Evolutionary conservation across 1,284 basidiomycete genomes (phyloP).

Genomic region (Phaffia rhodozyma): DNA sequence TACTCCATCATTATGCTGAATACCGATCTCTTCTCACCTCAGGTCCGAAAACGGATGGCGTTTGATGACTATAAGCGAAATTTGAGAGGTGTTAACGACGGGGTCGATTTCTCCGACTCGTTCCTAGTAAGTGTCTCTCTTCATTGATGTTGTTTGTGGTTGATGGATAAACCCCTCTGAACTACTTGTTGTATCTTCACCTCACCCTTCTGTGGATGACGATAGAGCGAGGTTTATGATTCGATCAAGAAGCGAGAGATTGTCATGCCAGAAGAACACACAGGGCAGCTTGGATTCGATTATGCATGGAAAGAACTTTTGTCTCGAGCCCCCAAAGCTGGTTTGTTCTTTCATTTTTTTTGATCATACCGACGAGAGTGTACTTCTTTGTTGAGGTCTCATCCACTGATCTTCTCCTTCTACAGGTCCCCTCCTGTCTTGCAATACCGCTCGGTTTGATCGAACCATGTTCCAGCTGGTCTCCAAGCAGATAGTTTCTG

Average conservation of each 20-base stretch:
- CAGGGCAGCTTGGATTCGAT: conserved; percentile 92
- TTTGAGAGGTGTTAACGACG: conserved; percentile 83
- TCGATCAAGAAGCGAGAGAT: conserved; percentile 91
- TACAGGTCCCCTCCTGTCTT: conserved; percentile 61
- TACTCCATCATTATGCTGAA: conserved; percentile 98
- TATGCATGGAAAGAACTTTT: conserved; percentile 98
- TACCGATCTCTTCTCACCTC: conserved; percentile 95
- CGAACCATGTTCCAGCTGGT: conserved; percentile 80
- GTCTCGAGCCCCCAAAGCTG: conserved; percentile 63
- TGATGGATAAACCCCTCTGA: not conserved
- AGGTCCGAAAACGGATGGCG: conserved; percentile 84
- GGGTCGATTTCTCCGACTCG: conserved; percentile 67
- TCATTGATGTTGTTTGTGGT: not conserved
- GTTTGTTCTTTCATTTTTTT: conserved; percentile 36
- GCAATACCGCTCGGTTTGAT: conserved; percentile 71
- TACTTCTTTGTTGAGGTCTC: conserved; percentile 10
- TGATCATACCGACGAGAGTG: not conserved
- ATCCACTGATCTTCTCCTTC: not conserved
- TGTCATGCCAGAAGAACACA: conserved; percentile 95
- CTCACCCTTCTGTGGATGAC: not conserved
- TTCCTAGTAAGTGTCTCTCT: conserved; percentile 52
- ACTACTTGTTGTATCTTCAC: not conserved
- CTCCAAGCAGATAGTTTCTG: conserved; percentile 85
- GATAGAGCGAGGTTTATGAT: conserved; percentile 76
- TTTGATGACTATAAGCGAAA: conserved; percentile 90